Conservation (phyloP, 1,139 yeast genomes). For the Geotrichum klebahnii region DNA sequence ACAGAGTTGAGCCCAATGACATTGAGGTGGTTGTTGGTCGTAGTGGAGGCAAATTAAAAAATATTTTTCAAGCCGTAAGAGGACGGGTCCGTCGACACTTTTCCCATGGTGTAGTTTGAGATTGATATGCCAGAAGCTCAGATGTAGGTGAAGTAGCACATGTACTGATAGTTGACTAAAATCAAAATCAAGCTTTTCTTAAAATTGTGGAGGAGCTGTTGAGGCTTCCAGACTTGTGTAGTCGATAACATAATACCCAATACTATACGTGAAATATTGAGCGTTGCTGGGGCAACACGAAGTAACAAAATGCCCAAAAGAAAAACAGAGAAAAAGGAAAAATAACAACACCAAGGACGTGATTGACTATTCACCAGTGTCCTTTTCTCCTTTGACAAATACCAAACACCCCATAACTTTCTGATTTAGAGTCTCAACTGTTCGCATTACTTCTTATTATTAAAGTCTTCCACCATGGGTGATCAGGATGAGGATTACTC, state of each 20-base stretch:
- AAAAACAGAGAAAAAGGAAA: neutral
- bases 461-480: slow-evolving; percentile 14
- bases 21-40: neutral
- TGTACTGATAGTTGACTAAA: neutral
- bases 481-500: slow-evolving; percentile 54
- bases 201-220: no score
- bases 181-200: no score
- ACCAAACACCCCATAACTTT: neutral
- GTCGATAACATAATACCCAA: no score
- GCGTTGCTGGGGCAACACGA: slow-evolving; percentile 4
- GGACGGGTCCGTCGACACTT: slow-evolving; percentile 9
- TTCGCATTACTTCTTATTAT: neutral
- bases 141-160: neutral
- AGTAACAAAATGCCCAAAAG: neutral
- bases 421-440: neutral
- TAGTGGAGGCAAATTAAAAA: slow-evolving; percentile 12
- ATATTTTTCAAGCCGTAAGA: slow-evolving; percentile 11
- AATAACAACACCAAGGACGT: slow-evolving; percentile 8
- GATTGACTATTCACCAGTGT: neutral
- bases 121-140: neutral
- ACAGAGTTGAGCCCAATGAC: neutral
- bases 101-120: neutral
- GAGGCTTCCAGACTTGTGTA: no score
- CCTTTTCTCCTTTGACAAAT: slow-evolving; percentile 1
- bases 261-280: no score